phyloP scores from a whole-genome alignment of 2,329 filamentous ascomycete species.

The Curvularia hawaiiensis region DNA sequence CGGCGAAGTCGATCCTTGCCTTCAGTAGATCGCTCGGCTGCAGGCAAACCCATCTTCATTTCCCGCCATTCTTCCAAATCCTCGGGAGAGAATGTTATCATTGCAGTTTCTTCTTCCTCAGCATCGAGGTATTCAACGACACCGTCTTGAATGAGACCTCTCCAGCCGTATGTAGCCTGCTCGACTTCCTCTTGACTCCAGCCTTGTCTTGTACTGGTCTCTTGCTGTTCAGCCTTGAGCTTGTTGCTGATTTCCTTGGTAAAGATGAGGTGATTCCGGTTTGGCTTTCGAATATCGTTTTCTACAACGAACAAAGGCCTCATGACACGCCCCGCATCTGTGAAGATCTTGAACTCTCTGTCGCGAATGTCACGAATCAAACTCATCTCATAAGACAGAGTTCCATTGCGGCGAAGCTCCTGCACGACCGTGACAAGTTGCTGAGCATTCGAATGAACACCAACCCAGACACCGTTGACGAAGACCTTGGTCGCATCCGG shows the following conservation, averaged over 20 bases:
- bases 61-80: constrained; percentile 72
- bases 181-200: constrained; percentile 64
- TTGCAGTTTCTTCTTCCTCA: constrained; percentile 96
- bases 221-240: constrained; percentile 73
- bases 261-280: constrained; percentile 78
- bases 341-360: constrained; percentile 98
- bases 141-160: constrained; percentile 80
- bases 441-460: constrained; percentile 87
- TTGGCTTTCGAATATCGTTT: constrained; percentile 75
- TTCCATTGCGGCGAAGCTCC: constrained; percentile 76
- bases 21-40: constrained; percentile 54
- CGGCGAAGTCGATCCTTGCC: constrained; percentile 80
- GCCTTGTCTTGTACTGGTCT: constrained; percentile 62
- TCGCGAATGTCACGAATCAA: constrained; percentile 96
- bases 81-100: constrained; percentile 99
- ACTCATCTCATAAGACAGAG: constrained; percentile 90
- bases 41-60: constrained; percentile 51
- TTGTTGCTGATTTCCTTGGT: constrained; percentile 78
- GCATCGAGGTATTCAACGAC: constrained; percentile 96
- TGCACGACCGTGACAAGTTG: constrained; percentile 81
- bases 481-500: constrained; percentile 97
- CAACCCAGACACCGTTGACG: constrained; percentile 97
- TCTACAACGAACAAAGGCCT: constrained; percentile 93
- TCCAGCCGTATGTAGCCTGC: constrained; percentile 78
- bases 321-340: constrained; percentile 93